Evolutionary conservation across 441 rosid genomes (phyloP).

Genomic region (Corymbia citriodora): DNA sequence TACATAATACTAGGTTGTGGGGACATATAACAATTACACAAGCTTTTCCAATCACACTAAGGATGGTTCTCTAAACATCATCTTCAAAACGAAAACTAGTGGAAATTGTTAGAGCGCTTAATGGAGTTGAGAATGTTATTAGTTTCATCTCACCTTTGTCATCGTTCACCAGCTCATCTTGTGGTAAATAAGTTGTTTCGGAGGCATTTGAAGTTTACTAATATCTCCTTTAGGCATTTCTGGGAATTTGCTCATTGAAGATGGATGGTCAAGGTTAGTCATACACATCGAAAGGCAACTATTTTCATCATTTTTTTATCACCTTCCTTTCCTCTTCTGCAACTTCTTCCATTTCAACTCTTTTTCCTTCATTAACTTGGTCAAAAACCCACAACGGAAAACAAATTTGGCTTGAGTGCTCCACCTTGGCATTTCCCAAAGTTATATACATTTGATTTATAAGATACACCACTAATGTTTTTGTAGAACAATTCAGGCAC

Average conservation of each 20-base stretch:
- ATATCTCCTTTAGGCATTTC: too few relatives aligned
- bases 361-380: neutral
- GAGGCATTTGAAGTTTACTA: too few relatives aligned
- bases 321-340: neutral
- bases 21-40: neutral
- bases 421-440: neutral
- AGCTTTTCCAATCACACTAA: neutral
- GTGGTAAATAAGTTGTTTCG: too few relatives aligned
- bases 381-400: neutral
- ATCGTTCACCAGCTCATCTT: neutral
- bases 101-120: too few relatives aligned
- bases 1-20: too few relatives aligned
- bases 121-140: neutral
- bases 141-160: neutral
- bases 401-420: neutral
- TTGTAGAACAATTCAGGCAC: neutral
- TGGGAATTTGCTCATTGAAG: neutral
- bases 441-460: neutral
- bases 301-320: neutral
- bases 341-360: neutral
- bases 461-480: neutral
- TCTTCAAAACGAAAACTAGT: neutral
- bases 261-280: neutral
- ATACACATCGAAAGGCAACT: neutral
- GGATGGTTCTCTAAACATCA: neutral